Base-by-base conservation (phyloP, 441 rosid species). In the Adansonia rubrostipa region DNA sequence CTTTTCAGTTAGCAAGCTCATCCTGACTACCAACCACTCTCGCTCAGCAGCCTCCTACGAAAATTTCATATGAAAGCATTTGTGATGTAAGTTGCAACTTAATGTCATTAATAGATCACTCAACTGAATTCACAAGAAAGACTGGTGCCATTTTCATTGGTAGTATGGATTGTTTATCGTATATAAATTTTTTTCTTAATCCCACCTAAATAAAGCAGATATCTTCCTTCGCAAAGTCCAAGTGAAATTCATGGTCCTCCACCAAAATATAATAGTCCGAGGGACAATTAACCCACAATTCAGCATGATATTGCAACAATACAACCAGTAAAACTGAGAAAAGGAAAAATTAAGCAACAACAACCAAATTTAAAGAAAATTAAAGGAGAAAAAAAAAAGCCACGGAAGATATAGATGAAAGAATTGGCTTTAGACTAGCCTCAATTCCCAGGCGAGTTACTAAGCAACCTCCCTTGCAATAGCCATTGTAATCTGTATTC, bases 401-500 rank as follows among this genome's bases (percentile, higher is more conserved):
- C n/a, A 8, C 6, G 13, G 48, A 53, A 28, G 5, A 58, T 22
- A 79, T 6, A 60, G 33, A 44, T 2, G 19, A 10, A 71, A 48
- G 77, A 63, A 80, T 44, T 36, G 68, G 36, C 42, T 40, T 56
- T 62, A 63, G 56, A 67, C 75, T 80, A 74, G 91, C 98, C 99
- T 95, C 98, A 73, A 93, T 85, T 77, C 99, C 99, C 69, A 95
- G 90, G 71, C 96, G 94, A 77, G 92, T 89, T 65, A 93, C 98
- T 51, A 92, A 85, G 98, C 97, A 67, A 95, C 96, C 86, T 92
- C 99, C 85, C 96, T 93, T 15, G 99, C 98, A 80, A 92, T 92
- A 28, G 96, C 82, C 99, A 95, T 93, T 64, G 99, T 93, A 76
- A 95, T 77, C 99, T 95, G 67, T 22, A 57, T 66, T 48, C 36